phyloP scores from a whole-genome alignment of 225 moss, liverwort and hornwort genomes.

The Ulota crispa region DNA sequence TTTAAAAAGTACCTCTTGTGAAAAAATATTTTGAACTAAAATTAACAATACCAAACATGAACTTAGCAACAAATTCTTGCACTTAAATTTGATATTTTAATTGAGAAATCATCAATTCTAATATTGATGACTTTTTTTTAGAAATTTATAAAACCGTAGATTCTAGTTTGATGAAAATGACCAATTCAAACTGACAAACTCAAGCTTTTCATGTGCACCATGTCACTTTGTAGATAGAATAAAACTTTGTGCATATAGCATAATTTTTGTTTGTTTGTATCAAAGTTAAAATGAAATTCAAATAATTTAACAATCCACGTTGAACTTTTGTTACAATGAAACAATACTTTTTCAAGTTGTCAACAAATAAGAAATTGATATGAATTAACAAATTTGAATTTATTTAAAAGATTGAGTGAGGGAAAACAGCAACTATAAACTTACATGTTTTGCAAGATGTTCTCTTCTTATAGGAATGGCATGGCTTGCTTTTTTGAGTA shows the following conservation, averaged over 20 bases:
- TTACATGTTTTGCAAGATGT: too few relatives aligned
- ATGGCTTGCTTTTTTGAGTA: too few relatives aligned
- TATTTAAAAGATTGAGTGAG: too few relatives aligned
- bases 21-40: fast-evolving
- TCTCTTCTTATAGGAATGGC: too few relatives aligned
- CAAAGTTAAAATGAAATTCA: background rate
- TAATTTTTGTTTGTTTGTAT: background rate
- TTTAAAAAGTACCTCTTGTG: too few relatives aligned
- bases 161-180: background rate
- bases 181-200: background rate
- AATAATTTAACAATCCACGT: background rate
- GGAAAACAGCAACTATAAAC: too few relatives aligned
- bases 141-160: background rate
- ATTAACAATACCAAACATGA: background rate
- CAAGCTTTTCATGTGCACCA: background rate
- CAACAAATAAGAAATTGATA: too few relatives aligned
- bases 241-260: background rate
- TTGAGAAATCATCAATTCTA: background rate
- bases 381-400: too few relatives aligned
- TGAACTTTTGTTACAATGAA: background rate
- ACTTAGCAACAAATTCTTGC: background rate
- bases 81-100: too few relatives aligned
- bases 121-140: background rate
- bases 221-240: background rate
- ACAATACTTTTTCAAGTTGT: too few relatives aligned